Evolutionary conservation across 805 yeast species (phyloP), one percentile per base, ranked within the genome.

Genomic region (Teunomyces lycoperdinae): DNA sequence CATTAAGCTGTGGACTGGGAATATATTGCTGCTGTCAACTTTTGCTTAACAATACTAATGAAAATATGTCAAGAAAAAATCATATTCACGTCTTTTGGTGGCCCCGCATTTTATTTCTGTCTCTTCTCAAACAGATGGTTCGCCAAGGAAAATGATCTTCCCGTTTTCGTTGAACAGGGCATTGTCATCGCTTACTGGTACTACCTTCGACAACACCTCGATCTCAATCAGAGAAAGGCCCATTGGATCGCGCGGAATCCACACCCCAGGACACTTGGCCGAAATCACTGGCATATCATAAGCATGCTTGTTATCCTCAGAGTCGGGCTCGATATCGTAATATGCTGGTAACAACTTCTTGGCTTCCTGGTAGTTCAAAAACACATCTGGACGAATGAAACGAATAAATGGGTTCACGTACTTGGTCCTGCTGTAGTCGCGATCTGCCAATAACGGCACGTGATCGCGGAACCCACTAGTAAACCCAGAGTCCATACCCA

Each of bases 171-270:
- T 54, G 45, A 87, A 80, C 42, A 70, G 64, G 0, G 96, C 80
- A 55, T 85, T 84, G 42, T 77, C 82, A 61, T 90, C 96, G 46
- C 80, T 73, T 44, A 87, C 81, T 13, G 78, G 75, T 42, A 89
- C 79, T 6, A 81, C 72, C 1, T 74, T 77, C 16, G 70, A 63
- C 44, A 88, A 75, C 36, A 80, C 71, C 34, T 76, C 77, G 17
- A 87, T 83, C 57, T 84, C 82, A 10, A 59, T 62, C 1, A 73
- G 67, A 0, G 96, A 86, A 56, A 89, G 78, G 1, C 98, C 98
- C 79, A 82, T 80, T 8, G 88, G 85, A 64, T 92, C 99, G 49
- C 73, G 72, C n/a, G 97, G 95, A 58, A 92, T 81, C 99, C 99
- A 92, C 16, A 92, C 69, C n/a, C 75, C 73, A 1, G 96, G 96